Base-by-base conservation (phyloP, 2,329 filamentous ascomycete genomes). In the Neonectria punicea region DNA sequence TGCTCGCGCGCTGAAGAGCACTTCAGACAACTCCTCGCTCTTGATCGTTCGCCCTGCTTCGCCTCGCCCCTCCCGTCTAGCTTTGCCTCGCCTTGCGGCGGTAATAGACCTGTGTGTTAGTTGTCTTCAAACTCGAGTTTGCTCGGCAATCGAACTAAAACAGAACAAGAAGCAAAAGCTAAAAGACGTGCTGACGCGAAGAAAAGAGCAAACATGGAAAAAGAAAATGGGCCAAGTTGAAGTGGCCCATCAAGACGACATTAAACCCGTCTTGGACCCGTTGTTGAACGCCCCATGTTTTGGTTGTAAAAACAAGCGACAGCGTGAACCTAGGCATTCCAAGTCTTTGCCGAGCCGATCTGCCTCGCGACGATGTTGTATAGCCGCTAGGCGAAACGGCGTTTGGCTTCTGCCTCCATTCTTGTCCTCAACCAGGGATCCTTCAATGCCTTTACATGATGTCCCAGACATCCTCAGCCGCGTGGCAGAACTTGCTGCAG, bases 401-500 rank as follows among this genome's bases (percentile, higher is more conserved):
- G 50, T 66, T 69, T 71, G 65, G 68, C 70, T 65, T 70, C 63
- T 67, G 67, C 72, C 68, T 64, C 59, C 64, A 68, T 64, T 63
- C 47, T 57, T 61, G 58, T 66, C 66, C 49, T 60, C 65, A 53
- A 58, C 66, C 60, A 65, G 63, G 58, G 62, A 56, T 43, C 54
- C 60, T 50, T 32, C 32, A 18, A 25, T 58, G 43, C 32, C 44
- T 50, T 86, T 90, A 99, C 75, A 98, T 88, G 73, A 99, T 92
- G 77, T 93, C 90, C 96, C 96, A 99, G 39, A 92, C 91, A 80
- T 99, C 96, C 82, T 99, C 96, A 47, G 94, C 95, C 44, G 95
- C 96, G 81, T 99, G 96, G 82, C 96, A 98, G 85, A 99, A 98
- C 81, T 98, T 99, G 89, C 95, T 98, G 87, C 96, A 99, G 47